phyloP scores from a whole-genome alignment of 2,329 filamentous ascomycete genomes.

The Paraconiothyrium brasiliense region DNA sequence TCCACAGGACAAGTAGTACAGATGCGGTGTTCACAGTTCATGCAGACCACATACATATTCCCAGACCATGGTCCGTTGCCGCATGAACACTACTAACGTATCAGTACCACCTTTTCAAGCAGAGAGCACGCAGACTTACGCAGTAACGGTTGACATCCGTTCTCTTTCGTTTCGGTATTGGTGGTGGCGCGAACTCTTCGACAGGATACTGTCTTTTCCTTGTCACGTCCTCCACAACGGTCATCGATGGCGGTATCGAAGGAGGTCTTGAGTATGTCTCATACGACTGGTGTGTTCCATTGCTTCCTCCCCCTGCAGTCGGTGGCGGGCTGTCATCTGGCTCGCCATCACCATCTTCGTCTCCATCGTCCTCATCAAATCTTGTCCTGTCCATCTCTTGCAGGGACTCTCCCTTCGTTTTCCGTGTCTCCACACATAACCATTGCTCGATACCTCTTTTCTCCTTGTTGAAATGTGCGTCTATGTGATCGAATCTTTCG shows the following conservation, averaged over 20 bases:
- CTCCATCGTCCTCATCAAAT: constrained; percentile 31
- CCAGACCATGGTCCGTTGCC: constrained; percentile 16
- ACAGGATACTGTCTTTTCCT: constrained; percentile 15
- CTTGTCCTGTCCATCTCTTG: constrained; percentile 28
- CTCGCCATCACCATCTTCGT: constrained; percentile 20
- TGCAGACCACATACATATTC: constrained; percentile 16
- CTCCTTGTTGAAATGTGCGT: constrained; percentile 71
- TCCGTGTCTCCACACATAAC: constrained; percentile 55
- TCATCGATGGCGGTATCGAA: constrained; percentile 2
- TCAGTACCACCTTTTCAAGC: not conserved
- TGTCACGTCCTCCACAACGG: not conserved
- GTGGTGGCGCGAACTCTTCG: constrained; percentile 7
- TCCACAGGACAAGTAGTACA: constrained; percentile 14
- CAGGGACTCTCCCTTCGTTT: constrained; percentile 41
- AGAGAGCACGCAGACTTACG: constrained; percentile 11
- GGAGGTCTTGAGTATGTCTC: not conserved
- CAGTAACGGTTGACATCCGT: constrained; percentile 18
- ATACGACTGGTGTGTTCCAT: not conserved
- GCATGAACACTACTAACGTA: constrained; percentile 15
- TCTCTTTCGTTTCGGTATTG: constrained; percentile 7
- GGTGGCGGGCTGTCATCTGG: constrained; percentile 10
- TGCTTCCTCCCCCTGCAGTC: not conserved
- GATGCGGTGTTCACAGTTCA: constrained; percentile 18
- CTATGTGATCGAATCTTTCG: constrained; percentile 77
- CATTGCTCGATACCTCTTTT: constrained; percentile 65